Percentiles rank a stretch among this genome's conserved stretches.
phyloP scores from a whole-genome alignment of 2,329 filamentous ascomycete genomes.

The Venturia carpophila region DNA sequence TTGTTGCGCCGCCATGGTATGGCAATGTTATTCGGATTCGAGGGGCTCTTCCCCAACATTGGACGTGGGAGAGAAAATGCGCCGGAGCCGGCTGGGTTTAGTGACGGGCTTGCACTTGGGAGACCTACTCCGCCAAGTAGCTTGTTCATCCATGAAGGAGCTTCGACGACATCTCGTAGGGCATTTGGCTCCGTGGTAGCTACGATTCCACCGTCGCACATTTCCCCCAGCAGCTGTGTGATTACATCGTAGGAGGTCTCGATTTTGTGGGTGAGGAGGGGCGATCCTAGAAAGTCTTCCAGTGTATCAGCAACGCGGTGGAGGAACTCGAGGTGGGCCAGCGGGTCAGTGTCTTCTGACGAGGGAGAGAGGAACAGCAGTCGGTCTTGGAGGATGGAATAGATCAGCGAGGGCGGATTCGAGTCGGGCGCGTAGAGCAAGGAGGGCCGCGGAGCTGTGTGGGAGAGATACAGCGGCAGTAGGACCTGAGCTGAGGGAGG shows the following conservation, averaged over 20 bases:
- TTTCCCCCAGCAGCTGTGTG: constrained; percentile 85
- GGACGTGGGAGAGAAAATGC: constrained; percentile 15
- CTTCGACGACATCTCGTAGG: constrained; percentile 81
- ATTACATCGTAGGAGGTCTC: constrained; percentile 89
- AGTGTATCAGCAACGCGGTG: constrained; percentile 87
- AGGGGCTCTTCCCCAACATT: constrained; percentile 12
- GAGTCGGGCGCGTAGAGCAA: constrained; percentile 77
- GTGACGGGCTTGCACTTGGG: constrained; percentile 50
- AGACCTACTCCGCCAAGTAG: constrained; percentile 79
- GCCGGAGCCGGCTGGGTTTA: constrained; percentile 12
- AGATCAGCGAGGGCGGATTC: constrained; percentile 78
- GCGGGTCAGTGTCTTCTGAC: constrained; percentile 79
- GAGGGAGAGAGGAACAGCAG: constrained; percentile 78
- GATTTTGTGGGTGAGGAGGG: constrained; percentile 76
- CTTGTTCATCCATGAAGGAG: constrained; percentile 83
- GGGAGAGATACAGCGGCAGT: constrained; percentile 77
- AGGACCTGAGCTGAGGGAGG: constrained; percentile 69
- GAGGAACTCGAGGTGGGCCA: constrained; percentile 87
- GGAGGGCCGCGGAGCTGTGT: constrained; percentile 72
- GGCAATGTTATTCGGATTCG: constrained; percentile 20
- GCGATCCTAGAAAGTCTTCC: constrained; percentile 88
- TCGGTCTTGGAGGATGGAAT: constrained; percentile 79
- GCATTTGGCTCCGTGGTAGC: constrained; percentile 91
- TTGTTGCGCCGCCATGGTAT: constrained; percentile 89
- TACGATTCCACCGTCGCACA: constrained; percentile 90